Base-by-base conservation (phyloP, 176 grass and related monocot species). In the Rhynchospora breviuscula region DNA sequence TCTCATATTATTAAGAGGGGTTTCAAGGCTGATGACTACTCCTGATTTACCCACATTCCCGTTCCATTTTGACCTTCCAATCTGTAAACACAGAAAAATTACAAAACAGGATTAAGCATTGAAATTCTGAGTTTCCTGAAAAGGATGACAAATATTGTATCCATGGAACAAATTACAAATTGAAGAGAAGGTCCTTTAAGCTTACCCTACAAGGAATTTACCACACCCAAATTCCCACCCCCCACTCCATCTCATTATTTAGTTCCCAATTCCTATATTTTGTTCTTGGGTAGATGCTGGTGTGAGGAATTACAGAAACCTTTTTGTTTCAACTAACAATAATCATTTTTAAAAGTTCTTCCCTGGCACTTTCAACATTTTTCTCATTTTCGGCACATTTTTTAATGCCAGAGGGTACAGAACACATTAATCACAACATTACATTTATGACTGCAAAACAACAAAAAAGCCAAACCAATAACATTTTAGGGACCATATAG, bases 1-100 rank as follows among this genome's bases (percentile, higher is more conserved):
- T 78, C 80, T 86, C 84, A 89, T 35, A 67, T 91, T 95, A 85
- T 86, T 85, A 18, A 95, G 70, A 66, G 96, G 93, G 64, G 83
- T 91, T 85, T 99, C 93, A 86, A 91, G 62, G 67, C 91, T 95
- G 70, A 99, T 21, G 44, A 89, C 91, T 67, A 99, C 26, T n/a
- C 96, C 96, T 1, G 96, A 90, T 64, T 68, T 93, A 40, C 96
- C 88, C 0, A 87, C 85, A 86, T 95, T 86, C 1, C 93, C 91
- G 86, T 99, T 99, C 91, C 87, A 95, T 85, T 93, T 99, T 8
- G 96, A 99, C 87, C 91, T 89, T 66, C 96, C 96, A 85, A 99
- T 80, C 96, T 99, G 83, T 29, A 67, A 89, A 83, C 58, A 63
- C 17, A 8, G 60, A 33, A 23, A 54, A 12, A 64, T 21, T 31